Conservation (phyloP, 306 rosid genomes). For the Oemleria cerasiformis region DNA sequence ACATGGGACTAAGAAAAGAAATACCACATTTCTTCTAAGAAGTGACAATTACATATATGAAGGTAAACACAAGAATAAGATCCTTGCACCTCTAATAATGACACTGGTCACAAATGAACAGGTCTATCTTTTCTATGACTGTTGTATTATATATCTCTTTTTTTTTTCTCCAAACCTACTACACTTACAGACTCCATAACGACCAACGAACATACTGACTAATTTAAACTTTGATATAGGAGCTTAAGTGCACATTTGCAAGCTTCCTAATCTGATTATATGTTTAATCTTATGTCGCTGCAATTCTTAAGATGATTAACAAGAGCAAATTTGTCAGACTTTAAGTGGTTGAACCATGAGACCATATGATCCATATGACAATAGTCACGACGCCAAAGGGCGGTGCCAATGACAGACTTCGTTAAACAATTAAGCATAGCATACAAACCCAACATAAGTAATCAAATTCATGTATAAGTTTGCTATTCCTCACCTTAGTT, state of each 20-base stretch:
- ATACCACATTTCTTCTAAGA: background rate
- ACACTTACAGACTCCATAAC: background rate
- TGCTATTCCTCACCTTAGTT: slow-evolving; percentile 59
- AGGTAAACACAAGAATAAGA: background rate
- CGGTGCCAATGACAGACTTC: background rate
- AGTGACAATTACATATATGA: background rate
- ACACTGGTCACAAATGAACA: background rate
- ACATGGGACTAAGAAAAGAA: too few species aligned
- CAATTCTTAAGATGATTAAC: background rate
- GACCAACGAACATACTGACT: background rate
- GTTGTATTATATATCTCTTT: background rate
- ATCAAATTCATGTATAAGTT: background rate
- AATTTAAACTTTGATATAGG: background rate
- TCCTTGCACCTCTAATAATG: background rate
- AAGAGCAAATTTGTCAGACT: background rate
- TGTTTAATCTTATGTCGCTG: background rate
- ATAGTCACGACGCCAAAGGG: background rate
- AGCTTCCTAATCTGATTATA: background rate
- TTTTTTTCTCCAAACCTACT: background rate
- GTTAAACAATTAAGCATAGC: too few species aligned
- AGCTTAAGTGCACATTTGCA: background rate
- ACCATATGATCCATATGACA: background rate
- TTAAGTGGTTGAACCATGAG: background rate
- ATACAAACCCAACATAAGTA: too few species aligned
- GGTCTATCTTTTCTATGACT: background rate